Evolutionary conservation across 2,329 filamentous ascomycete species (phyloP).

Genomic region (Colletotrichum sp.): DNA sequence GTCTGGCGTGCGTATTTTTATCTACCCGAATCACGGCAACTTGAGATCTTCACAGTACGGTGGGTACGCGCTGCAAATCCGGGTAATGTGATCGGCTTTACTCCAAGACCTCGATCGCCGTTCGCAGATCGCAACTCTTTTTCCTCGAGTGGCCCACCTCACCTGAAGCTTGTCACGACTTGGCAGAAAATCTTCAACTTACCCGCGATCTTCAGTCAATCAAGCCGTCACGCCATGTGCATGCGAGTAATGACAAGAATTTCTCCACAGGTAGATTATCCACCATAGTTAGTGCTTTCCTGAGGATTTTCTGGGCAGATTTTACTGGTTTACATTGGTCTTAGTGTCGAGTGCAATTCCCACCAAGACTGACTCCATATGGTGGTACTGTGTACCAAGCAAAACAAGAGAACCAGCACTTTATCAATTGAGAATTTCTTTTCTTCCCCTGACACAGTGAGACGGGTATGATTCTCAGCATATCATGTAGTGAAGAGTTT

Average conservation of each 20-base stretch:
- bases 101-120: neutral
- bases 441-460: too few relatives aligned
- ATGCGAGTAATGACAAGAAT: neutral
- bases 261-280: neutral
- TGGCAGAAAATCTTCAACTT: neutral
- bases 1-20: neutral
- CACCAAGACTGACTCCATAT: too few relatives aligned
- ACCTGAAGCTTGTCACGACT: neutral
- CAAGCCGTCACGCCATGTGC: neutral
- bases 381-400: too few relatives aligned
- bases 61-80: neutral
- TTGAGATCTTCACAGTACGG: neutral
- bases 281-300: neutral
- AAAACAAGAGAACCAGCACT: too few relatives aligned
- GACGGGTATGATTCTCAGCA: too few relatives aligned
- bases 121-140: neutral
- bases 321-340: too few relatives aligned
- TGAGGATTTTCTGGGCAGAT: too few relatives aligned
- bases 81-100: neutral
- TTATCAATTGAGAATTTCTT: too few relatives aligned
- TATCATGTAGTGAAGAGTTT: too few relatives aligned
- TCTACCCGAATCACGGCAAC: neutral
- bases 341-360: too few relatives aligned
- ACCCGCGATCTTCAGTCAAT: neutral
- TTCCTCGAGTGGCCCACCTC: neutral